Evolutionary conservation across 2,329 filamentous ascomycete genomes (phyloP), one percentile per base, ranked within the genome.

Genomic region (Ophiocordyceps unilateralis): DNA sequence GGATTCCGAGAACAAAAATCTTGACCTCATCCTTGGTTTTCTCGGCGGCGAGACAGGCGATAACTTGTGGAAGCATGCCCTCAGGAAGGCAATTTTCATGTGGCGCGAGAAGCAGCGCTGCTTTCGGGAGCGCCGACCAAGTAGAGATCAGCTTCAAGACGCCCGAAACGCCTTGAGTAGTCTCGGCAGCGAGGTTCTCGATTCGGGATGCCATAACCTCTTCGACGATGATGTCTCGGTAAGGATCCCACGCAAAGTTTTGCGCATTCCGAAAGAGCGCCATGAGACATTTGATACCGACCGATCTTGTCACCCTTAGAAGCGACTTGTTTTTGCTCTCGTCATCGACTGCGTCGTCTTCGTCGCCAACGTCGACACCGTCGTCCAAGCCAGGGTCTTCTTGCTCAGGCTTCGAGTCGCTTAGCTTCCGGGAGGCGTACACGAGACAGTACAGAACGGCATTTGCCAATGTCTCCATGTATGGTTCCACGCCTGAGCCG

Each of bases 21-120:
- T 88, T 91, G 44, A 98, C 88, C 44, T 87, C 81, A 47, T 89
- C 83, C 58, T 91, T 91, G 0, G 83, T 77, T 43, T 83, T 89
- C 39, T 74, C 69, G 6, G 82, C 69, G 5, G 70, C 69, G 22
- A 98, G 64, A 51, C 81, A 83, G 48, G 84, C 77, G 36, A 86
- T 74, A 15, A 94, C 63, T 50, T 79, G 78, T 15, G 68, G 67
- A 24, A 96, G 57, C n/a, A 89, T 67, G 15, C 78, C 72, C 8
- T 72, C 59, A 12, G 81, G 74, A 32, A 68, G 57, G 4, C 59
- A 58, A 14, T 53, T 50, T 10, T 47, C 52, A 41, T 63, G 56
- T 9, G 61, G 60, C 8, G 55, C 59, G 8, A 98, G 68, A 51
- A 91, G 84, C 7, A 78, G 55, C 1, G 80, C 78, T 1, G 78